Evolutionary conservation across 148 eudicot genomes (phyloP).

Genomic region (Diospyros kaki): DNA sequence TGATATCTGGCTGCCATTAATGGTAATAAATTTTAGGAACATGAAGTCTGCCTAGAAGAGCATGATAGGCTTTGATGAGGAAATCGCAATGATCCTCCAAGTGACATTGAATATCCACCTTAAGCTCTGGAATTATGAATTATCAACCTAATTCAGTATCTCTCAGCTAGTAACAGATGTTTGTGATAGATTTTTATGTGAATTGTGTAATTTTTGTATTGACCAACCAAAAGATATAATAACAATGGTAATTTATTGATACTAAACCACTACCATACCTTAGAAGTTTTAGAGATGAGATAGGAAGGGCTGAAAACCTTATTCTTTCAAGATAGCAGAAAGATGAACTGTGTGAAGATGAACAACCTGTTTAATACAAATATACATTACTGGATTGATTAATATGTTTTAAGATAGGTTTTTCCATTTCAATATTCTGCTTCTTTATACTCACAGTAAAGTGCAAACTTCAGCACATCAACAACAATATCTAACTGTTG

Average conservation of each 20-base stretch:
- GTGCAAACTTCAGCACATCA: background rate
- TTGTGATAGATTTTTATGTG: background rate
- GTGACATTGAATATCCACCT: no score
- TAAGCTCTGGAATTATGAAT: background rate
- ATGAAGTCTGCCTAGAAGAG: background rate
- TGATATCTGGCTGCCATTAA: background rate
- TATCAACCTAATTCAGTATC: background rate
- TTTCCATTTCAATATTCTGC: background rate
- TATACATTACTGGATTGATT: background rate
- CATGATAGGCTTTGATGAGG: background rate
- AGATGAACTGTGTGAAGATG: background rate
- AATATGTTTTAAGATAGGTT: background rate
- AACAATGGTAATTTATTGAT: background rate
- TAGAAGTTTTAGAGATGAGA: background rate
- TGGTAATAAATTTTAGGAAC: constrained; percentile 1
- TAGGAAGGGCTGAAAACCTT: background rate
- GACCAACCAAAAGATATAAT: background rate
- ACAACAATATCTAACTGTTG: background rate
- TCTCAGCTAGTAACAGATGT: background rate
- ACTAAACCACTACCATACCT: no score
- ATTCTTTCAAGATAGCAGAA: background rate
- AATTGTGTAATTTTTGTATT: background rate
- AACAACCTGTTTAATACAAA: background rate
- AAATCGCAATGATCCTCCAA: background rate
- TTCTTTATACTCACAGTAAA: background rate